A percentile compares a stretch with the other conserved stretches of the same genome.
Evolutionary conservation across 1,284 basidiomycete genomes (phyloP).

Genomic region (Paramarasmius palmivorus): DNA sequence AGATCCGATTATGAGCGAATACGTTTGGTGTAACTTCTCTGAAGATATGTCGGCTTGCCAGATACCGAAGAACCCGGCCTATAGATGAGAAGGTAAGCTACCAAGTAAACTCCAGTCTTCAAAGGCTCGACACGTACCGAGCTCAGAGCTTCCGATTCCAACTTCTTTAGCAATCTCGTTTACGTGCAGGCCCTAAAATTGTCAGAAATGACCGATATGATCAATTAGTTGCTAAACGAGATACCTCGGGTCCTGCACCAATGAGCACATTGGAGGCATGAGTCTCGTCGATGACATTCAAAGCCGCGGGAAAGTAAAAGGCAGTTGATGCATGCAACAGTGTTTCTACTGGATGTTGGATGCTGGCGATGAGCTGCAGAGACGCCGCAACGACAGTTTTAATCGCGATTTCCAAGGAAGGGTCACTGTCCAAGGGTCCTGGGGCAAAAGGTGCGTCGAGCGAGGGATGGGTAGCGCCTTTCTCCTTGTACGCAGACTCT

Average conservation of each 20-base stretch:
- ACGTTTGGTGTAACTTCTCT: conserved; percentile 25
- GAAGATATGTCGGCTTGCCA: conserved; percentile 24
- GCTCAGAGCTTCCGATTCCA: conserved; percentile 8
- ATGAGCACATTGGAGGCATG: neutral
- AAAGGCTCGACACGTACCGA: too few relatives aligned
- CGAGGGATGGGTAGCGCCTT: neutral
- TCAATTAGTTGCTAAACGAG: too few relatives aligned
- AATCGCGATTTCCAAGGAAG: neutral
- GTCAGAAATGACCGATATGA: too few relatives aligned
- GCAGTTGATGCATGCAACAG: neutral
- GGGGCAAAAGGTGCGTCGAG: conserved; percentile 1
- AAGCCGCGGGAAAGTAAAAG: conserved; percentile 2
- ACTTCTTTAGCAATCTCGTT: conserved; percentile 4
- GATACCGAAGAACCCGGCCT: conserved; percentile 7
- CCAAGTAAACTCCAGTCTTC: too few relatives aligned
- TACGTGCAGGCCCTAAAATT: conserved; percentile 7
- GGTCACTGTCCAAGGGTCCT: conserved; percentile 1
- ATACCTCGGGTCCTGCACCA: conserved; percentile 7
- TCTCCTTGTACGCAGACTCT: neutral
- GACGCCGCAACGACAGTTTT: conserved; percentile 13
- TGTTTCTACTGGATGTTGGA: conserved; percentile 3
- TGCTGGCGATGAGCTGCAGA: conserved; percentile 10
- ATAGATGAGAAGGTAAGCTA: too few relatives aligned
- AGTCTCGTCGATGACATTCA: conserved; percentile 5
- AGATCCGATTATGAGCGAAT: conserved; percentile 25